A percentile compares a stretch with the other conserved stretches of the same genome.
phyloP scores from a whole-genome alignment of 345 rosid species.

The Rhizophora apiculata region DNA sequence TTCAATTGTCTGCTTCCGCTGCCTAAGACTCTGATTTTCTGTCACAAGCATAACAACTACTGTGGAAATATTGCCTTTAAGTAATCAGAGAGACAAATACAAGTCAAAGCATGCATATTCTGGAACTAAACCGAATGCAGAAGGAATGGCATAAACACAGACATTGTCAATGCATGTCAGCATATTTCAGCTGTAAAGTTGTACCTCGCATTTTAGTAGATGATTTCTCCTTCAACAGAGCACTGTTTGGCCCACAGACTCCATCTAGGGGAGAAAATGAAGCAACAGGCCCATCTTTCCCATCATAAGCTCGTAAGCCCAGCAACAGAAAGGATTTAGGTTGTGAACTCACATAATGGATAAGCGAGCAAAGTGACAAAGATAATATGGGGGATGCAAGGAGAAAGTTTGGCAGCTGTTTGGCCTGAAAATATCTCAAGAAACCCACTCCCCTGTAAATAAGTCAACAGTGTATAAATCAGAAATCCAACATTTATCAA shows the following conservation, averaged over 20 bases:
- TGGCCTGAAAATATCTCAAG: constrained; percentile 73
- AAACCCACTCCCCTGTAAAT: constrained; percentile 86
- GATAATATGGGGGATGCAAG: constrained; percentile 87
- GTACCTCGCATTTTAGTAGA: constrained; percentile 32
- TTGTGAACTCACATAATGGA: constrained; percentile 50
- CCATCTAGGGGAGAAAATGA: constrained; percentile 29
- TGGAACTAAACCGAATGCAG: neutral
- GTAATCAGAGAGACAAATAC: neutral
- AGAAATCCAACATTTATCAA: neutral
- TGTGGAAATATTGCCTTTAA: neutral
- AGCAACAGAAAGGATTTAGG: constrained; percentile 51
- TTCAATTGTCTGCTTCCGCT: constrained; percentile 43
- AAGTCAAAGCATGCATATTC: neutral
- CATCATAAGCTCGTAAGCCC: constrained; percentile 56
- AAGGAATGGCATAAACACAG: neutral
- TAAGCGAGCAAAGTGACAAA: constrained; percentile 60
- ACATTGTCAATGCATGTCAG: neutral
- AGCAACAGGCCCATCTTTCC: constrained; percentile 38
- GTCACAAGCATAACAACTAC: constrained; percentile 17
- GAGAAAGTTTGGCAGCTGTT: constrained; percentile 92
- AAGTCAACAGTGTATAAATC: neutral
- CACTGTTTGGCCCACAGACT: constrained; percentile 17
- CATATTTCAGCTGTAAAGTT: constrained; percentile 9
- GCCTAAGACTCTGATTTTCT: constrained; percentile 48
- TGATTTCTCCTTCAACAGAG: constrained; percentile 12